Conservation (phyloP, 768 basidiomycete species). For the Tylopilus vinaceipallidus region DNA sequence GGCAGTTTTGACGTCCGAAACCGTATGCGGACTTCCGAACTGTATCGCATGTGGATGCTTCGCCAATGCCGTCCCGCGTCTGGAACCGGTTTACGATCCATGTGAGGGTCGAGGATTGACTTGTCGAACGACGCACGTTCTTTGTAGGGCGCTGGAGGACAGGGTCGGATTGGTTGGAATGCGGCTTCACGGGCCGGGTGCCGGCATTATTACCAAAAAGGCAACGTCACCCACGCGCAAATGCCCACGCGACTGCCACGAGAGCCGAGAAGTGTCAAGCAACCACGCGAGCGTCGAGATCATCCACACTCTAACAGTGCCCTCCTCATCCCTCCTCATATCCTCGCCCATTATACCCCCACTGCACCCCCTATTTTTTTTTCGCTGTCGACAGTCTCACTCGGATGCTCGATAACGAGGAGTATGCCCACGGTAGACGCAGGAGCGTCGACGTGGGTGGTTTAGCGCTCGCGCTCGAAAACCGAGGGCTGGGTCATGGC, state of each 20-base stretch:
- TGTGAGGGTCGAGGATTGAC: neutral
- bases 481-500: constrained; percentile 61
- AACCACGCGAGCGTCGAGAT: constrained; percentile 37
- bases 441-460: constrained; percentile 91
- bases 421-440: constrained; percentile 40
- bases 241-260: constrained; percentile 35
- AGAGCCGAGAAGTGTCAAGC: constrained; percentile 35
- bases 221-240: constrained; percentile 24
- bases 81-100: too few species aligned
- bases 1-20: constrained; percentile 5
- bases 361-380: neutral
- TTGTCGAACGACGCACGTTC: neutral
- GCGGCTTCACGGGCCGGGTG: constrained; percentile 5
- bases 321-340: constrained; percentile 2
- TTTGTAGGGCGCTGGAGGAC: neutral
- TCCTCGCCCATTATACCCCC: neutral
- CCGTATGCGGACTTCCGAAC: neutral
- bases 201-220: constrained; percentile 21
- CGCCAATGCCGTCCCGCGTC: neutral
- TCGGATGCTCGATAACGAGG: constrained; percentile 31
- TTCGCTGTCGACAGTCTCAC: neutral
- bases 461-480: constrained; percentile 72
- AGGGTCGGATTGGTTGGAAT: neutral
- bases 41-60: neutral
- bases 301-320: constrained; percentile 21